Conservation (phyloP, 805 yeast species). For the Vanderwaltozyma polyspora region DNA sequence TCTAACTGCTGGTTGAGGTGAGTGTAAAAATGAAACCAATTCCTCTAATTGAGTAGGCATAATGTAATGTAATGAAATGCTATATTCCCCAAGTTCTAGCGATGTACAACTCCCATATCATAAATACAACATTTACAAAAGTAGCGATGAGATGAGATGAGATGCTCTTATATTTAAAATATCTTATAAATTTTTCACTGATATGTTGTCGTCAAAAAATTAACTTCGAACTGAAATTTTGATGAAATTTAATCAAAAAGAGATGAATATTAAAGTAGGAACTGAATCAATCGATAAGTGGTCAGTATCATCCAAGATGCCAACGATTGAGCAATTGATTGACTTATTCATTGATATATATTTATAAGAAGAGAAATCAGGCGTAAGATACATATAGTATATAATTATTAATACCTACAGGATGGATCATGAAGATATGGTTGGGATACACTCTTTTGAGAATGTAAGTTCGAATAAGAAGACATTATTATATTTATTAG, state of each 20-base stretch:
- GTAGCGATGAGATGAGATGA: constrained; percentile 6
- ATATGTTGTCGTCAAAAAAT: too few species aligned
- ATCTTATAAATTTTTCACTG: background rate
- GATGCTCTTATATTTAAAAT: background rate
- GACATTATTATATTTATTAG: constrained; percentile 28
- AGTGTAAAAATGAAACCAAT: constrained; percentile 69
- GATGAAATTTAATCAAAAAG: too few species aligned
- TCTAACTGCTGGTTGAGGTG: constrained; percentile 67
- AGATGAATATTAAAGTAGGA: too few species aligned
- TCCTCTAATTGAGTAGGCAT: constrained; percentile 48
- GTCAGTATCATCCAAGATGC: too few species aligned
- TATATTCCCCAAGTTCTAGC: background rate
- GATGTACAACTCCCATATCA: background rate
- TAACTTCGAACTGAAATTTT: too few species aligned
- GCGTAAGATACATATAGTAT: too few species aligned
- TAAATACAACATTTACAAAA: background rate
- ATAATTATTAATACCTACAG: too few species aligned
- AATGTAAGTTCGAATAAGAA: constrained; percentile 10
- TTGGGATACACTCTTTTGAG: background rate
- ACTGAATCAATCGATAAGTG: too few species aligned
- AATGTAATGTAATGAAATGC: background rate
- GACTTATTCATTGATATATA: too few species aligned
- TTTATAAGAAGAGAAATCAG: too few species aligned
- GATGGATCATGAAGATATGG: background rate
- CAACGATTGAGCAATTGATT: too few species aligned